phyloP scores from a whole-genome alignment of 768 basidiomycete genomes.

The Austroboletus eburneus region DNA sequence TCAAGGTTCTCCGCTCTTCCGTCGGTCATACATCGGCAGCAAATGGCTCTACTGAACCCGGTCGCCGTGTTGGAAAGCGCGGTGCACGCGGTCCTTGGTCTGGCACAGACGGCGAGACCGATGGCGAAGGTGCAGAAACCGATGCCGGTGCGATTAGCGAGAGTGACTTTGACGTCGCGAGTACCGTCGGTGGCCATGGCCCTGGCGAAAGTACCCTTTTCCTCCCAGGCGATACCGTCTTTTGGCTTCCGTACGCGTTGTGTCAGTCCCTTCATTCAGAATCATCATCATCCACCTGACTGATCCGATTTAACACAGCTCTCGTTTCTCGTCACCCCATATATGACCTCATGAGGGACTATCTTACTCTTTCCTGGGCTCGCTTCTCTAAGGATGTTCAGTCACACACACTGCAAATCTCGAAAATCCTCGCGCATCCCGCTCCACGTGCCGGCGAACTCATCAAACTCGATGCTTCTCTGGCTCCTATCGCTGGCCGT shows the following conservation, averaged over 20 bases:
- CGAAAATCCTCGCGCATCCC: conserved; percentile 82
- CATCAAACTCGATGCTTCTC: conserved; percentile 80
- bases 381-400: conserved; percentile 93
- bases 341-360: conserved; percentile 94
- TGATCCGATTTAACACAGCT: too few species aligned
- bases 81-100: conserved; percentile 70
- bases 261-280: conserved; percentile 49
- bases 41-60: conserved; percentile 48
- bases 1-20: conserved; percentile 62
- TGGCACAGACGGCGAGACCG: conserved; percentile 62
- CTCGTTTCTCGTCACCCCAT: conserved; percentile 90
- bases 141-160: conserved; percentile 76
- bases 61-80: conserved; percentile 56
- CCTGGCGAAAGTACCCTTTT: conserved; percentile 88
- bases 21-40: conserved; percentile 37
- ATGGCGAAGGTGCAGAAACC: conserved; percentile 65
- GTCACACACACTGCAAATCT: conserved; percentile 86
- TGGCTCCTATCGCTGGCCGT: conserved; percentile 42
- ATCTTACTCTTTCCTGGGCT: conserved; percentile 93
- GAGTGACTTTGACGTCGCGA: conserved; percentile 82
- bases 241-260: conserved; percentile 92
- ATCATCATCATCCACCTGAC: too few species aligned
- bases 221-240: conserved; percentile 84
- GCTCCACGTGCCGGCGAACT: conserved; percentile 85
- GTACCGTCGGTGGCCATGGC: conserved; percentile 67